phyloP scores from a whole-genome alignment of 2,329 filamentous ascomycete genomes.

The Exserohilum rostratum region DNA sequence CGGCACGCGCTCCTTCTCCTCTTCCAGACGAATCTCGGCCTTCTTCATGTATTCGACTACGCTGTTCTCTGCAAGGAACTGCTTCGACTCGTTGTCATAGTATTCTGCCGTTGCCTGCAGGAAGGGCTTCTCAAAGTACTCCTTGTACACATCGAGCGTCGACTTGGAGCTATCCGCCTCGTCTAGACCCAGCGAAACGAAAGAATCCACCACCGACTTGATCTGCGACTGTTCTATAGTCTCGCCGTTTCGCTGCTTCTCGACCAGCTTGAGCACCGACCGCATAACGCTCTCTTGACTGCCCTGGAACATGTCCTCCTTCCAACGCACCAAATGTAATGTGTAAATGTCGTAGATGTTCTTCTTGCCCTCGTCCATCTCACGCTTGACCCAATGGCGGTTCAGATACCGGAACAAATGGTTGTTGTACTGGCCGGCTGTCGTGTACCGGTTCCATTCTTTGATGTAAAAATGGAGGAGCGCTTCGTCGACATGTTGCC shows the following conservation, averaged over 20 bases:
- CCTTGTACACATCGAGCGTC: slow-evolving; percentile 92
- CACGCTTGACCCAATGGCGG: slow-evolving; percentile 97
- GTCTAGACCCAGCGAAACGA: slow-evolving; percentile 90
- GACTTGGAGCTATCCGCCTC: slow-evolving; percentile 92
- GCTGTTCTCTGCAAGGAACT: slow-evolving; percentile 94
- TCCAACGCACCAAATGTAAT: slow-evolving; percentile 93
- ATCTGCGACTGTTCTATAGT: slow-evolving; percentile 97
- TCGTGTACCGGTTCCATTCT: slow-evolving; percentile 96
- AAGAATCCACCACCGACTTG: slow-evolving; percentile 95
- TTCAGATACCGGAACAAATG: slow-evolving; percentile 97
- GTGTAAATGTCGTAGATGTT: slow-evolving; percentile 98
- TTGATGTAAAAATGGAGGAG: slow-evolving; percentile 91
- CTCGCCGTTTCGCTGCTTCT: slow-evolving; percentile 96
- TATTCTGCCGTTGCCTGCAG: slow-evolving; percentile 81
- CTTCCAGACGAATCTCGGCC: slow-evolving; percentile 83
- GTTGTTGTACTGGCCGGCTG: slow-evolving; percentile 95
- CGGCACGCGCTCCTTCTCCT: slow-evolving; percentile 92
- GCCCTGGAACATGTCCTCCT: slow-evolving; percentile 82
- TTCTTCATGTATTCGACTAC: slow-evolving; percentile 99
- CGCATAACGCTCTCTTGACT: slow-evolving; percentile 92
- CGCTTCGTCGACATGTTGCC: slow-evolving; percentile 85
- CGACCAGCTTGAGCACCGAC: slow-evolving; percentile 90
- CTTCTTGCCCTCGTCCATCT: slow-evolving; percentile 99
- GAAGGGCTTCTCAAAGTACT: slow-evolving; percentile 92
- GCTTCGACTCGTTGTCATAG: slow-evolving; percentile 89